Evolutionary conservation across 1,139 yeast species (phyloP), one percentile per base, ranked within the genome.

Genomic region (Saccharomyces uvarum): DNA sequence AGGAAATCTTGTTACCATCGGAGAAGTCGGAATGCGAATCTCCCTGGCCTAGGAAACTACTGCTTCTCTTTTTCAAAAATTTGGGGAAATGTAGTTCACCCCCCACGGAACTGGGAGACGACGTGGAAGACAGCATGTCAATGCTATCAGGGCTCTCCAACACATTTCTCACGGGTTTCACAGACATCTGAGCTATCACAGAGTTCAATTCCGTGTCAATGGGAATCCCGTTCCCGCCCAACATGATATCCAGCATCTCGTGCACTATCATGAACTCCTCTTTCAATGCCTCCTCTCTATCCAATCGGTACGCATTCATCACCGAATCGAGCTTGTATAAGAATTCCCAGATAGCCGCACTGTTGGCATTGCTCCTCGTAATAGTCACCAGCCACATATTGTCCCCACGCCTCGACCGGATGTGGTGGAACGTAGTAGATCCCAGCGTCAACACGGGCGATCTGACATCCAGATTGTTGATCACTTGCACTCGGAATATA

Each of bases 361-460:
- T 90, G 67, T 93, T 97, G 48, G 86, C 89, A 68, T 93, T 93
- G 50, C 91, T 84, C 58, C 98, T 78, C 0, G 96, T 81, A 19
- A 91, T 93, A 0, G 91, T 96, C 16, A 91, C 95, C 13, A 89
- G 67, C 86, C 95, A 93, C 21, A 93, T 64, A 55, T 78, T 76
- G 14, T 84, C 59, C 13, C 58, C 55, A 19, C 59, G 61, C 26
- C 54, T 85, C 54, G 84, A 80, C 61, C 82, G 80, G 51, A 88
- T 84, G 66, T 90, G 91, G 50, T 90, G 77, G 68, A 91, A 93
- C 0, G 97, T 86, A 0, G 98, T 93, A 0, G 96, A 88, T 2
- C 99, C 99, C 47, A 93, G 73, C 0, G 98, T 93, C 54, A 91
- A 73, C 5, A 93, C 84, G 0, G 99, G 99, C 2, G 95, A 85